phyloP scores from a whole-genome alignment of 163 green algal species.

The Trebouxiophyceae sp. region DNA sequence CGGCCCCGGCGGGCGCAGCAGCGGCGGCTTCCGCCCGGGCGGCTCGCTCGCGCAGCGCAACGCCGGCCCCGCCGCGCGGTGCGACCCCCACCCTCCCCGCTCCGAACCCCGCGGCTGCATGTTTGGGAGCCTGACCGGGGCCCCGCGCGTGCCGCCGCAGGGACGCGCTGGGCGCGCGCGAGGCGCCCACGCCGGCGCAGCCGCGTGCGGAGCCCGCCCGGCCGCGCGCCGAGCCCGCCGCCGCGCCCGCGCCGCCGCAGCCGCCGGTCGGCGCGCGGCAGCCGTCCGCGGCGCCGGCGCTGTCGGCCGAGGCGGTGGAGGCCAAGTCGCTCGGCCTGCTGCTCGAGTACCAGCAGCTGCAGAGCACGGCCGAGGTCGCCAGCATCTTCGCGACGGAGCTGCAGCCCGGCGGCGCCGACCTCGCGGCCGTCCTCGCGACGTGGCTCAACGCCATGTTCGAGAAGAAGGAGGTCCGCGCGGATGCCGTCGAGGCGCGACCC shows the following conservation, averaged over 20 bases:
- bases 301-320: conserved; percentile 2
- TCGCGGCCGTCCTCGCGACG: background rate
- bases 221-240: background rate
- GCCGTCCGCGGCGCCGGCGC: background rate
- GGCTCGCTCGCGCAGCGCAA: background rate
- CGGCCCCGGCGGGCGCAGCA: too few species aligned
- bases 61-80: background rate
- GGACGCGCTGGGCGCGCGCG: too few species aligned
- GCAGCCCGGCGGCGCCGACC: background rate
- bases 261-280: background rate
- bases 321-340: conserved; percentile 1
- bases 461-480: background rate
- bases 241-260: background rate
- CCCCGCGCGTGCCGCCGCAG: too few species aligned
- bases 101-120: background rate
- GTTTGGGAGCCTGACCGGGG: background rate
- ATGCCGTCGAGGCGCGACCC: background rate
- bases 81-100: too few species aligned
- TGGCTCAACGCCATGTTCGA: background rate
- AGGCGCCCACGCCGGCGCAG: too few species aligned
- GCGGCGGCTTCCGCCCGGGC: background rate
- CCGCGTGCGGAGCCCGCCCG: background rate
- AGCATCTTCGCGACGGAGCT: background rate
- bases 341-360: background rate
- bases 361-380: background rate